Conservation (phyloP, 108 stramenopile species). For the Heterococcus sp. region DNA sequence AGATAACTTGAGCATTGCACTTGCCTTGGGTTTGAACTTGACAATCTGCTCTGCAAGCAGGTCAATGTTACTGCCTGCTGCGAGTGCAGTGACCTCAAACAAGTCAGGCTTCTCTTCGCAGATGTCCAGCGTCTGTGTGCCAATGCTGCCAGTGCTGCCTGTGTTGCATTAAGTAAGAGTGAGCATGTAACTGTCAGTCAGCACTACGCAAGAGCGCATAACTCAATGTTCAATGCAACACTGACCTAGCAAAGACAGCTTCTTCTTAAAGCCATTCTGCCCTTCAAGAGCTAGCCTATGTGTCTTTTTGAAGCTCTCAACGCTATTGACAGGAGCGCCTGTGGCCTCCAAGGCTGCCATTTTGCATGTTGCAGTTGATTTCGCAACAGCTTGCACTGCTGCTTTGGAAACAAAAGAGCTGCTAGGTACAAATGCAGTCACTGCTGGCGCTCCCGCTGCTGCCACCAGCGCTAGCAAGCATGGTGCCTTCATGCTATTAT, state of each 20-base stretch:
- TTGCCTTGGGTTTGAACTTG: too few species aligned
- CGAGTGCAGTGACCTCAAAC: constrained; percentile 80
- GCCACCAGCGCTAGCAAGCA: too few species aligned
- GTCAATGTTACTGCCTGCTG: constrained; percentile 70
- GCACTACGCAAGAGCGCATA: background rate
- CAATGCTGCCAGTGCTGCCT: constrained; percentile 71
- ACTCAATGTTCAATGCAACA: too few species aligned
- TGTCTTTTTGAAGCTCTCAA: constrained; percentile 19
- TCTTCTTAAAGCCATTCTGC: constrained; percentile 8
- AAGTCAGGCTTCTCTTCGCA: constrained; percentile 85
- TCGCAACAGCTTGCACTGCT: too few species aligned
- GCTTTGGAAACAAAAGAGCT: too few species aligned
- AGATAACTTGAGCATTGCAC: too few species aligned
- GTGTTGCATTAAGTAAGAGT: background rate
- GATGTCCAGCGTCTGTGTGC: constrained; percentile 93
- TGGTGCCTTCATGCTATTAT: too few species aligned
- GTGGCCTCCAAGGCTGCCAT: constrained; percentile 25
- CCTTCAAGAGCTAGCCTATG: constrained; percentile 10
- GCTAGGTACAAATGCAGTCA: too few species aligned
- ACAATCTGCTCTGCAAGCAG: constrained; percentile 85
- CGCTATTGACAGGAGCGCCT: constrained; percentile 34
- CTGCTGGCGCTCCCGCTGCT: too few species aligned
- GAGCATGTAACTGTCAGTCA: background rate
- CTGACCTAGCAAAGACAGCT: constrained; percentile 6
- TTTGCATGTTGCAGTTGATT: too few species aligned